Percentiles rank a stretch among this genome's conserved stretches.
Evolutionary conservation across 805 yeast genomes (phyloP).

Genomic region (Cyberlindnera veronae): DNA sequence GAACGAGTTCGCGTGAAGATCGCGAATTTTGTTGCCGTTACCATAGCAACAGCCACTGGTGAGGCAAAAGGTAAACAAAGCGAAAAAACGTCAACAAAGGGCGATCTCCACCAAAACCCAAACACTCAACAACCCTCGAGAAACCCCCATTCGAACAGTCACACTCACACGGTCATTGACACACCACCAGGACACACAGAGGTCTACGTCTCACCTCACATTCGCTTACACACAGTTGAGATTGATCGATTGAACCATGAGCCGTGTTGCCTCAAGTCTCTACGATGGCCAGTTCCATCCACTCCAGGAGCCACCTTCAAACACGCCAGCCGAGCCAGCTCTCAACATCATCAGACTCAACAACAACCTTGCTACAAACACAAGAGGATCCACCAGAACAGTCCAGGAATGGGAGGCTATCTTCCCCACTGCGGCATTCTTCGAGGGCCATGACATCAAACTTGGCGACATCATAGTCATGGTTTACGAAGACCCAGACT

Average conservation of each 20-base stretch:
- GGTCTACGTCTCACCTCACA: background rate
- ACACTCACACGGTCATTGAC: background rate
- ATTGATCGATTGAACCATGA: too few species aligned
- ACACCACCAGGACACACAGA: background rate
- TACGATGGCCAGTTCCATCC: conserved; percentile 23
- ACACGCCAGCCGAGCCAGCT: conserved; percentile 18
- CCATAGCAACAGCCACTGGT: conserved; percentile 2
- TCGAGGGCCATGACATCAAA: conserved; percentile 46
- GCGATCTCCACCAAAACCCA: too few species aligned
- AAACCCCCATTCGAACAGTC: too few species aligned
- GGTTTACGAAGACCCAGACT: conserved; percentile 45
- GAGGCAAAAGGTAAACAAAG: conserved; percentile 9
- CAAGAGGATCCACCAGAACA: conserved; percentile 19
- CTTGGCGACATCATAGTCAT: conserved; percentile 43
- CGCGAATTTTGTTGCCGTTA: background rate
- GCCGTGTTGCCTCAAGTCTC: conserved; percentile 24
- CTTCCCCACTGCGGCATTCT: conserved; percentile 49
- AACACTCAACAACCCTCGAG: background rate
- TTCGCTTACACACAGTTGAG: background rate
- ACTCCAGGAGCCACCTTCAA: conserved; percentile 2
- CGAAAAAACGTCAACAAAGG: too few species aligned
- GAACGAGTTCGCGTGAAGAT: background rate
- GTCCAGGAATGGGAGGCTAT: conserved; percentile 38
- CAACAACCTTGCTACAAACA: conserved; percentile 18
- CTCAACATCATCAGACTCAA: conserved; percentile 22